Evolutionary conservation across 1,284 basidiomycete species (phyloP), one percentile per base, ranked within the genome.

Genomic region (Melampsora occidentalis): DNA sequence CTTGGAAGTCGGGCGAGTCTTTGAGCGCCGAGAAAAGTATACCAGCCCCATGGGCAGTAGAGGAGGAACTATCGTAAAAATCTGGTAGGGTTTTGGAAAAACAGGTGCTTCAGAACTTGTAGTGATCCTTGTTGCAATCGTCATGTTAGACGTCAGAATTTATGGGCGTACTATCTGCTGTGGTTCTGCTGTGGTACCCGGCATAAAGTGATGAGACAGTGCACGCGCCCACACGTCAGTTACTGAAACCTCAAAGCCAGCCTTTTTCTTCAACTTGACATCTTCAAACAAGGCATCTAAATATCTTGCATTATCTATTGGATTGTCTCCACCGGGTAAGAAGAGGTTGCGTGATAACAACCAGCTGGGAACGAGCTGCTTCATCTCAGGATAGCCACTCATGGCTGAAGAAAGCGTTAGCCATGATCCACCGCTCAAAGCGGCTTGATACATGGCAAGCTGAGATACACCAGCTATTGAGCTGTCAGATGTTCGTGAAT

Each of bases 341-440:
- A 67, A 28, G 1, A 73, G 28, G 31, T 73, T 64, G 16, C 20
- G 22, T 7, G 42, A 35, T 20, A 73, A 57, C 25, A 22, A 12
- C 39, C 63, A 39, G 31, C 33, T 16, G 5, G 28, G 22, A 7
- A 73, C 33, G 12, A 73, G 14, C 2, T 59, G n/a, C 2, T 46
- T 49, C 20, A 73, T 35, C 28, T 61, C 39, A 5, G 71, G 51
- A 51, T 73, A 82, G 73, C 81, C 71, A 79, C 81, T 82, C 78
- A 82, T 81, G 20, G 81, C 77, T 46, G 80, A 71, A 33, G 77
- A 62, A 10, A 79, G 78, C 1, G 80, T 79, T 4, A 80, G 79
- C 82, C 82, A 83, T 2, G 79, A 80, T 4, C 82, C 82, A 33
- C 82, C 82, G 5, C 80, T 80, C 1, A 83, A 78, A 46, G 81